Percentiles rank a stretch among this genome's conserved stretches.
Conservation (phyloP, 768 basidiomycete species). For the Mycena albidolilacea region DNA sequence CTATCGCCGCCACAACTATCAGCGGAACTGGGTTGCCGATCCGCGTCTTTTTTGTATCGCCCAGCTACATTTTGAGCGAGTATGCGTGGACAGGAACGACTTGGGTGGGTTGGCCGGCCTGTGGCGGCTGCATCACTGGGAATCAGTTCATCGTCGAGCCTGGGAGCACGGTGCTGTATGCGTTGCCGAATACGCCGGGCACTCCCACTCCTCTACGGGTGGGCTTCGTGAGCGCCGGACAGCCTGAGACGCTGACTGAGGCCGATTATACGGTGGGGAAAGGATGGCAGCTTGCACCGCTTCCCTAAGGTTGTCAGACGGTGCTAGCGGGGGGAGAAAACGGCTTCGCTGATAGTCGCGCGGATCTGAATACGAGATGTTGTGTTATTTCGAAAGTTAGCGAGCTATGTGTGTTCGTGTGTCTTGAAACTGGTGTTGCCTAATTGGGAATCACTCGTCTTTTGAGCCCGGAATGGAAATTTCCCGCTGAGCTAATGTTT, state of each 20-base stretch:
- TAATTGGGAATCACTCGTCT: too few relatives aligned
- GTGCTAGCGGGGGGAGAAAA: background rate
- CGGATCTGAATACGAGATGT: conserved; percentile 1
- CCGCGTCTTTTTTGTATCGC: conserved; percentile 10
- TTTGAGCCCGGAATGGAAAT: too few relatives aligned
- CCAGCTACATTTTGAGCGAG: background rate
- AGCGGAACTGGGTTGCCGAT: background rate
- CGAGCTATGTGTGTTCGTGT: too few relatives aligned
- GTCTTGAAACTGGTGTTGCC: too few relatives aligned
- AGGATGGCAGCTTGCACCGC: background rate
- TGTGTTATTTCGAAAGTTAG: background rate
- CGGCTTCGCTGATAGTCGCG: background rate
- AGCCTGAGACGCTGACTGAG: background rate
- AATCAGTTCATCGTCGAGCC: conserved; percentile 3
- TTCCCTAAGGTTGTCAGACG: conserved; percentile 3
- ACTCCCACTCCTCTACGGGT: background rate
- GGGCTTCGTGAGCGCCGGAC: conserved; percentile 3
- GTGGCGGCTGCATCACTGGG: background rate
- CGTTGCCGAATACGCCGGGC: background rate
- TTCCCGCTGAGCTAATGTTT: too few relatives aligned
- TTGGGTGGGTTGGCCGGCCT: background rate
- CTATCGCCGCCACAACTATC: background rate
- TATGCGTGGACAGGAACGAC: background rate
- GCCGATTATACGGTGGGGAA: background rate
- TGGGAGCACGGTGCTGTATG: background rate